Evolutionary conservation across 1,284 basidiomycete genomes (phyloP).

Genomic region (Ceratobasidium sp.): DNA sequence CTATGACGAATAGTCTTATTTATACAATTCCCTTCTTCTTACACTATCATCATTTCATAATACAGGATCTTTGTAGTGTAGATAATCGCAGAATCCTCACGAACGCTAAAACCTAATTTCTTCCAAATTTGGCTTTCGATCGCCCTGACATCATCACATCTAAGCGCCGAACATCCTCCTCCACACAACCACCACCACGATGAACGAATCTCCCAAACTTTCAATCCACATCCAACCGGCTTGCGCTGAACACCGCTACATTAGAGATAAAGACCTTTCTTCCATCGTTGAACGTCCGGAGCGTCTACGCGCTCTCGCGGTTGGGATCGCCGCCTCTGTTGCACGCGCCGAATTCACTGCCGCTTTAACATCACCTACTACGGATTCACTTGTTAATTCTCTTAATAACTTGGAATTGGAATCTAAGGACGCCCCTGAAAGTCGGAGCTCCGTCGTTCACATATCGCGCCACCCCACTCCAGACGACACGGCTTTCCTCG

Average conservation of each 20-base stretch:
- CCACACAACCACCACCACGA: slow-evolving; percentile 1
- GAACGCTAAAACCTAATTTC: too few relatives aligned
- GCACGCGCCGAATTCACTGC: slow-evolving; percentile 72
- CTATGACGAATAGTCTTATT: too few relatives aligned
- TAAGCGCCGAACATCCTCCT: neutral
- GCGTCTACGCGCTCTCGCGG: slow-evolving; percentile 83
- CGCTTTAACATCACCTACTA: slow-evolving; percentile 5
- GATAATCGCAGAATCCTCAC: too few relatives aligned
- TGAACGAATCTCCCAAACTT: slow-evolving; percentile 25
- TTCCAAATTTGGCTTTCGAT: too few relatives aligned
- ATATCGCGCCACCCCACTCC: slow-evolving; percentile 44
- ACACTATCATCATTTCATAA: too few relatives aligned
- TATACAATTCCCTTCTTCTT: too few relatives aligned
- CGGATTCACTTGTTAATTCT: slow-evolving; percentile 15
- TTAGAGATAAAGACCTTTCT: slow-evolving; percentile 79
- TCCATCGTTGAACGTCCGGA: slow-evolving; percentile 90
- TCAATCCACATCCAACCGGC: slow-evolving; percentile 71
- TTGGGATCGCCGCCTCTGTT: slow-evolving; percentile 83
- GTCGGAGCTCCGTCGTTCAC: slow-evolving; percentile 7
- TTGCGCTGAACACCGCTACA: slow-evolving; percentile 81
- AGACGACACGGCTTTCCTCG: slow-evolving; percentile 59
- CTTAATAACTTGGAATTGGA: slow-evolving; percentile 64
- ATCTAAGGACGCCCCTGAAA: neutral
- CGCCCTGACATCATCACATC: too few relatives aligned
- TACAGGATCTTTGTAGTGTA: too few relatives aligned